phyloP scores from a whole-genome alignment of 1,284 basidiomycete genomes.

The Ganoderma boninense region DNA sequence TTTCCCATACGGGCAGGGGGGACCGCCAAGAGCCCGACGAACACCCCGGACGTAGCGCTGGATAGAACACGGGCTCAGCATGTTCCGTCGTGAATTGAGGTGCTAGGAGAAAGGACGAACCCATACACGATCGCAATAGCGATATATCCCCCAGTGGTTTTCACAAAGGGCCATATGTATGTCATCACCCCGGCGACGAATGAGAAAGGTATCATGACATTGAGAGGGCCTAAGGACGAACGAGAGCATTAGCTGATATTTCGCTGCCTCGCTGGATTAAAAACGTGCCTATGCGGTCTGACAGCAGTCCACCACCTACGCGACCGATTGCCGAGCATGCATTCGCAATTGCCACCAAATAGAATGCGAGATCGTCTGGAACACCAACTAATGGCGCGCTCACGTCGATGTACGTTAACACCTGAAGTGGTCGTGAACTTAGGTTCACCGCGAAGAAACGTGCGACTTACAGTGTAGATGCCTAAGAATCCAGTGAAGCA shows the following conservation, averaged over 20 bases:
- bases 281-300: constrained; percentile 48
- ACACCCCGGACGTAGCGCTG: constrained; percentile 62
- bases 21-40: constrained; percentile 58
- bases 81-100: neutral
- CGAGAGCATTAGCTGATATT: constrained; percentile 4
- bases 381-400: constrained; percentile 49
- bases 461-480: constrained; percentile 55
- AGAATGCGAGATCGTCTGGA: constrained; percentile 48
- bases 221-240: constrained; percentile 54
- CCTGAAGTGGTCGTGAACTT: constrained; percentile 37
- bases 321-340: constrained; percentile 53
- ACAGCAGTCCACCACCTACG: constrained; percentile 47
- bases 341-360: constrained; percentile 58
- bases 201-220: constrained; percentile 64
- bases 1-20: constrained; percentile 69
- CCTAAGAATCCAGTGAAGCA: constrained; percentile 62
- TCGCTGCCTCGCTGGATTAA: no score
- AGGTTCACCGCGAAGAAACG: neutral
- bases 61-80: neutral
- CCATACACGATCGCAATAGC: constrained; percentile 61
- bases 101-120: constrained; percentile 39
- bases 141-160: constrained; percentile 49
- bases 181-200: constrained; percentile 58
- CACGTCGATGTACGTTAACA: constrained; percentile 58
- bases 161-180: constrained; percentile 65